These are phyloP conservation scores for Cryptococcus sp. DNA, from an alignment of 1,284 basidiomycete species.

Conservation along the genomic window DNA sequence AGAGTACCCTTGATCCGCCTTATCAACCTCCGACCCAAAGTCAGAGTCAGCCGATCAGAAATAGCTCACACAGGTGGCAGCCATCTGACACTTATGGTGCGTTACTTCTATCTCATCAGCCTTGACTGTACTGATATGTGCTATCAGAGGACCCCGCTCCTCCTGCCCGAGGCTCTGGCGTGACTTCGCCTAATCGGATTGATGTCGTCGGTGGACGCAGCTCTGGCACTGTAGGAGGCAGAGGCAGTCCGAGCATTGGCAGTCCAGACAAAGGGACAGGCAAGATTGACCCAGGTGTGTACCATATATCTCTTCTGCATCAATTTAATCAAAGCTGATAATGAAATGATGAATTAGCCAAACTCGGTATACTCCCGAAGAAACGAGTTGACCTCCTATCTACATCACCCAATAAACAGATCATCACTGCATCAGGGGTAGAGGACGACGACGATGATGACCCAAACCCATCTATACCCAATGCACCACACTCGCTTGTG, in stretches of 20 bases:
- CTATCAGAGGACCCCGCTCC: constrained; percentile 34
- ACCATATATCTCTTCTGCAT: neutral
- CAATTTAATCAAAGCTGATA: neutral
- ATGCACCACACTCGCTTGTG: constrained; percentile 27
- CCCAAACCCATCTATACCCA: constrained; percentile 39
- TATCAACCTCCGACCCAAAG: constrained; percentile 8
- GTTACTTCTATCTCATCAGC: constrained; percentile 8
- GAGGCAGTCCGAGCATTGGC: constrained; percentile 8
- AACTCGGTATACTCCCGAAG: constrained; percentile 53
- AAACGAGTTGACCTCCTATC: constrained; percentile 50
- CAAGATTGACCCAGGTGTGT: constrained; percentile 52
- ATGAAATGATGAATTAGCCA: constrained; percentile 21
- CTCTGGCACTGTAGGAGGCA: neutral
- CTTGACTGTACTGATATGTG: neutral
- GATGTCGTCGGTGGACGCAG: constrained; percentile 14
- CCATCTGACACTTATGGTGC: constrained; percentile 48
- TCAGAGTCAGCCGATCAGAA: constrained; percentile 16
- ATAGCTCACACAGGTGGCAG: constrained; percentile 41
- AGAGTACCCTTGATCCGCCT: constrained; percentile 27
- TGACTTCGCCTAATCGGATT: constrained; percentile 16
- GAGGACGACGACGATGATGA: constrained; percentile 33
- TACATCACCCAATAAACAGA: constrained; percentile 26
- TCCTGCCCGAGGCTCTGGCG: constrained; percentile 10
- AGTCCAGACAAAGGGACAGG: constrained; percentile 33
- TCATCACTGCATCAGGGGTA: constrained; percentile 3